Conservation (phyloP, 306 rosid species). For the Fagus crenata region DNA sequence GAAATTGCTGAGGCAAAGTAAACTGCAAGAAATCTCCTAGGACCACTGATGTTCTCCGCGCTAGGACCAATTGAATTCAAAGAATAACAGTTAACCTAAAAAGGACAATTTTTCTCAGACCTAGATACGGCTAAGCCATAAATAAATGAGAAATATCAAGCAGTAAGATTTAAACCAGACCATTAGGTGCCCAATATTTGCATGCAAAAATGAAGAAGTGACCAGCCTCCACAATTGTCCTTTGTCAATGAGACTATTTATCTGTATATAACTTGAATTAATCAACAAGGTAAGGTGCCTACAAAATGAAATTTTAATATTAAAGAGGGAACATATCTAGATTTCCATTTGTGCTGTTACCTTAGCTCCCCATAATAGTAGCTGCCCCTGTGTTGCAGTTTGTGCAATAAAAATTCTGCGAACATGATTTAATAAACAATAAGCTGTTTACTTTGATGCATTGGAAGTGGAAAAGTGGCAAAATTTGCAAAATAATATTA, state of each 20-base stretch:
- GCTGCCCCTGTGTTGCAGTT: slow-evolving; percentile 66
- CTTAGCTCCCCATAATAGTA: slow-evolving; percentile 91
- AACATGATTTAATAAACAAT: slow-evolving; percentile 26
- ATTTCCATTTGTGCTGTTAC: slow-evolving; percentile 42
- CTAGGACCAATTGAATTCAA: slow-evolving; percentile 83
- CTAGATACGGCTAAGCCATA: slow-evolving; percentile 14
- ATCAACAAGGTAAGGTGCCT: slow-evolving; percentile 1
- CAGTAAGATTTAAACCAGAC: slow-evolving; percentile 41
- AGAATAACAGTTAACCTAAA: slow-evolving; percentile 83
- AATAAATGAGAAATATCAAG: slow-evolving; percentile 20
- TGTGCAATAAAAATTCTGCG: slow-evolving; percentile 68
- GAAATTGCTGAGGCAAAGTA: slow-evolving; percentile 82
- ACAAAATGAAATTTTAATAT: slow-evolving; percentile 11
- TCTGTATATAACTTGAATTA: slow-evolving; percentile 35
- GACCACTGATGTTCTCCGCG: slow-evolving; percentile 76
- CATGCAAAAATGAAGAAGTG: slow-evolving; percentile 87
- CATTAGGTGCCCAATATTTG: slow-evolving; percentile 79
- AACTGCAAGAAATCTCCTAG: slow-evolving; percentile 71
- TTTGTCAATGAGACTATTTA: slow-evolving; percentile 69
- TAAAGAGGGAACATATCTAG: not conserved
- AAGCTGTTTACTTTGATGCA: slow-evolving; percentile 9
- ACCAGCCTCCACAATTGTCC: slow-evolving; percentile 91
- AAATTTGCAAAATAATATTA: too few relatives aligned
- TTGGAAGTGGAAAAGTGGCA: too few relatives aligned
- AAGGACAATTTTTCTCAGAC: slow-evolving; percentile 10